Percentiles rank a stretch among this genome's conserved stretches.
Conservation (phyloP, 1,284 basidiomycete genomes). For the Malassezia psittaci region DNA sequence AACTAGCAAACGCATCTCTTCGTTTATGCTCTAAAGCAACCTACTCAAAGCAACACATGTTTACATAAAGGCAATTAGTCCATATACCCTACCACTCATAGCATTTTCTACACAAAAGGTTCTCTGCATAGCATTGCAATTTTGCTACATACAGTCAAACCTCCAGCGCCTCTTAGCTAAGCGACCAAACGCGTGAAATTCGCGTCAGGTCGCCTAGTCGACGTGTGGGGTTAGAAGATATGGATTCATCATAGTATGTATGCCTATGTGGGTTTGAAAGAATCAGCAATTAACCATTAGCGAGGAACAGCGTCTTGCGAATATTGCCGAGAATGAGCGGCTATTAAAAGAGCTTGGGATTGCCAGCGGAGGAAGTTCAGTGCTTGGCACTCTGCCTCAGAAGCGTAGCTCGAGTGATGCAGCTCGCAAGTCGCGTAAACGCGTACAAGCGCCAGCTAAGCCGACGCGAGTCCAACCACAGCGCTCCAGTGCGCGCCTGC, state of each 20-base stretch:
- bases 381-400: slow-evolving; percentile 19
- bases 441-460: slow-evolving; percentile 11
- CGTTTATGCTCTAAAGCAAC: too few relatives aligned
- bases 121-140: not conserved
- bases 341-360: slow-evolving; percentile 39
- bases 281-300: slow-evolving; percentile 2
- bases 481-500: slow-evolving; percentile 24
- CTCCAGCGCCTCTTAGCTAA: not conserved
- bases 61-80: too few relatives aligned
- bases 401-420: slow-evolving; percentile 12
- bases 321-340: slow-evolving; percentile 41
- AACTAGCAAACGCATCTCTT: too few relatives aligned
- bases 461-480: slow-evolving; percentile 20
- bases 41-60: too few relatives aligned
- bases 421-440: slow-evolving; percentile 17
- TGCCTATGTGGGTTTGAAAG: not conserved
- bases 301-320: slow-evolving; percentile 37
- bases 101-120: not conserved
- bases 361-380: slow-evolving; percentile 23
- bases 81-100: too few relatives aligned
- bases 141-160: not conserved
- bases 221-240: not conserved
- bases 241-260: slow-evolving; percentile 8
- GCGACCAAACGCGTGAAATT: not conserved
- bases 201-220: not conserved